phyloP scores from a whole-genome alignment of 306 rosid genomes.

The Prunus fruticosa region DNA sequence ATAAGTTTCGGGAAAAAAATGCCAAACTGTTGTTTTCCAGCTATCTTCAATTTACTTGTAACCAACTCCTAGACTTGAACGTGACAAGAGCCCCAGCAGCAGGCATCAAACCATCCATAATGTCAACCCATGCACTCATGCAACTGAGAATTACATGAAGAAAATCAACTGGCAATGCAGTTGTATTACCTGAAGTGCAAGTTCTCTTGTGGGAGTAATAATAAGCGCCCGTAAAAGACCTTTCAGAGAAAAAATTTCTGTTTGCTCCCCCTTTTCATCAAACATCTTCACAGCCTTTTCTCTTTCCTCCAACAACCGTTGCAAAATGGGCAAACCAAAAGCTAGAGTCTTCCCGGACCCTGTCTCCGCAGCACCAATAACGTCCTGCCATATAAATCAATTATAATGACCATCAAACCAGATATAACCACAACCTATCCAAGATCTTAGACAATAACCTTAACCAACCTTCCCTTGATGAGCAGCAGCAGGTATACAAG shows the following conservation, averaged over 20 bases:
- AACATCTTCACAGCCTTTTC: constrained; percentile 56
- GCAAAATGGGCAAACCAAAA: constrained; percentile 97
- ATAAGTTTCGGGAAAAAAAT: not conserved
- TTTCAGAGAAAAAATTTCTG: constrained; percentile 41
- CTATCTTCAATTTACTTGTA: not conserved
- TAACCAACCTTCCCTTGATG: too few species aligned
- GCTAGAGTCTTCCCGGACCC: constrained; percentile 97
- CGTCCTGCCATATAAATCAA: too few species aligned
- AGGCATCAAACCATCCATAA: too few species aligned
- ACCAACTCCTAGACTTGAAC: not conserved
- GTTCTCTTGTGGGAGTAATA: constrained; percentile 93
- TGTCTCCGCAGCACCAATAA: constrained; percentile 37
- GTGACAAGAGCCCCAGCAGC: too few species aligned
- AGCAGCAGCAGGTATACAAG: too few species aligned
- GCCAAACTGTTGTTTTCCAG: not conserved
- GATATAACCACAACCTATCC: too few species aligned
- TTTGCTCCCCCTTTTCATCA: constrained; percentile 51
- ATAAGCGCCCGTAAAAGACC: constrained; percentile 80
- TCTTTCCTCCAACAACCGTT: constrained; percentile 82
- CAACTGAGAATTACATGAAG: constrained; percentile 17
- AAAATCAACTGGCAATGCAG: constrained; percentile 20
- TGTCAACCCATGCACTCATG: not conserved
- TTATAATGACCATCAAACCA: too few species aligned
- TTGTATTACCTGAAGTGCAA: constrained; percentile 80
- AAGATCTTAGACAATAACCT: too few species aligned